phyloP scores from a whole-genome alignment of 805 yeast species.

The Ogataea pilisensis region DNA sequence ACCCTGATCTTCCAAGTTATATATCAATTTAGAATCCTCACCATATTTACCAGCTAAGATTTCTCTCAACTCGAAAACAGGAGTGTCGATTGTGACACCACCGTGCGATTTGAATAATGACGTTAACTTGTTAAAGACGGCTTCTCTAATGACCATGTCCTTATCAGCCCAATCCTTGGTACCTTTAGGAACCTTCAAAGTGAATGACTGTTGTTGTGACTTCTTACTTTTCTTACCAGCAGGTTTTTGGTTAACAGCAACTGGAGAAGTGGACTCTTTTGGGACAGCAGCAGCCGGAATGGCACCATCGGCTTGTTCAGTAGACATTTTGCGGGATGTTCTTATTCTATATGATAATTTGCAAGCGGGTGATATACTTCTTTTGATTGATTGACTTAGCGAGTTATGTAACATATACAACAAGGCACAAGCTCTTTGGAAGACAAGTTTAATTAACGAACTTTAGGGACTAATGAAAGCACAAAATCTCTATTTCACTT shows the following conservation, averaged over 20 bases:
- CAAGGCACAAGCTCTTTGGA: too few species aligned
- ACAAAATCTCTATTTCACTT: too few species aligned
- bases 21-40: constrained; percentile 95
- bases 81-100: constrained; percentile 97
- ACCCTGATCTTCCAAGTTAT: constrained; percentile 97
- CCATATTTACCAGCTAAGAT: constrained; percentile 97
- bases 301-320: neutral
- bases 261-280: neutral
- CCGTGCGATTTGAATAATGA: constrained; percentile 89
- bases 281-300: neutral
- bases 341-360: neutral
- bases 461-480: too few species aligned
- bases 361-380: neutral
- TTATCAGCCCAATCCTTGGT: constrained; percentile 98
- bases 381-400: neutral
- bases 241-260: too few species aligned
- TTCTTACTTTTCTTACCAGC: constrained; percentile 41
- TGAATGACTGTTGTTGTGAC: constrained; percentile 49
- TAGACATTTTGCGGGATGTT: neutral
- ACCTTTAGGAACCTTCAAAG: constrained; percentile 93
- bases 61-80: constrained; percentile 94
- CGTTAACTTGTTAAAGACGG: constrained; percentile 71
- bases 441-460: too few species aligned
- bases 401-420: constrained; percentile 1
- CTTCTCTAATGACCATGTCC: constrained; percentile 94